phyloP scores from a whole-genome alignment of 139 green algal species.

The Edaphochlamys debaryana region DNA sequence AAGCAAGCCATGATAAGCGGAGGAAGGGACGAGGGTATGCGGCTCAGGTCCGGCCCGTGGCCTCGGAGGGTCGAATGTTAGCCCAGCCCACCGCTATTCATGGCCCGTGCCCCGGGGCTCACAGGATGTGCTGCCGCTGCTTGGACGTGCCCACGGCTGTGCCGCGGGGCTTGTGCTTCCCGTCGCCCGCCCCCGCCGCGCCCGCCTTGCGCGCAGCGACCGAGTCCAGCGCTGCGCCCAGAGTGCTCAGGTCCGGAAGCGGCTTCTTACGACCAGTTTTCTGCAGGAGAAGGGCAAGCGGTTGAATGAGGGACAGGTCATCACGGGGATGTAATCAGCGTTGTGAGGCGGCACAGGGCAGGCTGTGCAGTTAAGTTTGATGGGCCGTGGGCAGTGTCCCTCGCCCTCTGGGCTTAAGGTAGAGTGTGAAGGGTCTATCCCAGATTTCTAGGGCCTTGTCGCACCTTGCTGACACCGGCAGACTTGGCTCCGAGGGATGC shows the following conservation, averaged over 20 bases:
- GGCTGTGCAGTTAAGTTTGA: neutral
- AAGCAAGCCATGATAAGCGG: too few relatives aligned
- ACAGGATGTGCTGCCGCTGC: conserved; percentile 36
- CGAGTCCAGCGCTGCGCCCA: conserved; percentile 18
- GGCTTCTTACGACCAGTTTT: neutral
- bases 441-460: too few relatives aligned
- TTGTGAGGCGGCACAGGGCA: too few relatives aligned
- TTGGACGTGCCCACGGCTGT: conserved; percentile 8
- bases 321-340: too few relatives aligned
- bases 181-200: neutral
- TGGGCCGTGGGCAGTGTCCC: neutral
- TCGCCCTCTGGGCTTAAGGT: too few relatives aligned
- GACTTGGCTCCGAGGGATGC: neutral
- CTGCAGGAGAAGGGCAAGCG: neutral
- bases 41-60: too few relatives aligned
- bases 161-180: conserved; percentile 14
- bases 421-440: too few relatives aligned
- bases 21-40: too few relatives aligned
- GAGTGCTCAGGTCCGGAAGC: conserved; percentile 20
- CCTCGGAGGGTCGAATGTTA: too few relatives aligned
- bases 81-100: too few relatives aligned
- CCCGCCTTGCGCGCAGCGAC: neutral
- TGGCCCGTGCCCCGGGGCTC: too few relatives aligned
- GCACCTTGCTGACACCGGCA: conserved; percentile 10
- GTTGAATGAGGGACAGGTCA: too few relatives aligned